phyloP scores from a whole-genome alignment of 352 stramenopile genomes.

The Phytophthora hybrid region DNA sequence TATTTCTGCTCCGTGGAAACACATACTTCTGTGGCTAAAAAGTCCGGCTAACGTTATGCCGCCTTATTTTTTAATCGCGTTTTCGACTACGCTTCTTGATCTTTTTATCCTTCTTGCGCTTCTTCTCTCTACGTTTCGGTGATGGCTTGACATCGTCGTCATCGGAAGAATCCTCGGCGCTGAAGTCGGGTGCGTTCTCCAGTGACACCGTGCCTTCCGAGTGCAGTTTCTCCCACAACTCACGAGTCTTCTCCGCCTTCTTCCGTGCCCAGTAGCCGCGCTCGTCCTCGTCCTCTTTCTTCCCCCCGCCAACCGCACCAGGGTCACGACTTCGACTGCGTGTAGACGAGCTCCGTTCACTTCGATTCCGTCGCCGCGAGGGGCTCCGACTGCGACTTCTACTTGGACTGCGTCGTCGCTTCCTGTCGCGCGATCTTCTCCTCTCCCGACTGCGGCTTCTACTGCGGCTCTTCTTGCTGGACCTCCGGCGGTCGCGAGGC shows the following conservation, averaged over 20 bases:
- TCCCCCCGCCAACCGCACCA: not conserved
- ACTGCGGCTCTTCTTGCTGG: slow-evolving; percentile 26
- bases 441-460: slow-evolving; percentile 28
- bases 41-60: not conserved
- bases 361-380: not conserved
- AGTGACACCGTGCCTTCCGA: slow-evolving; percentile 49
- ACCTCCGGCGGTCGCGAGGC: slow-evolving; percentile 5
- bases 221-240: slow-evolving; percentile 63
- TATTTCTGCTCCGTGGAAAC: too few relatives aligned
- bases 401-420: slow-evolving; percentile 21
- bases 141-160: slow-evolving; percentile 50
- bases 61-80: slow-evolving; percentile 28
- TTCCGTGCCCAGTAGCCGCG: slow-evolving; percentile 65
- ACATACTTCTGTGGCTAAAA: too few relatives aligned
- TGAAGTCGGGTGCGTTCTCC: slow-evolving; percentile 61
- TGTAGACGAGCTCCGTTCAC: slow-evolving; percentile 7
- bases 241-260: slow-evolving; percentile 63
- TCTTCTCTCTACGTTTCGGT: slow-evolving; percentile 25
- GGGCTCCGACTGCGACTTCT: slow-evolving; percentile 21
- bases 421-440: not conserved
- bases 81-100: slow-evolving; percentile 43
- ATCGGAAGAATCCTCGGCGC: slow-evolving; percentile 46
- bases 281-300: slow-evolving; percentile 40
- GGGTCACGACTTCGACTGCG: slow-evolving; percentile 29
- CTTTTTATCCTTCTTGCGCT: slow-evolving; percentile 45